A percentile compares a stretch with the other conserved stretches of the same genome.
Conservation (phyloP, 768 basidiomycete species). For the Mycena leptocephala region DNA sequence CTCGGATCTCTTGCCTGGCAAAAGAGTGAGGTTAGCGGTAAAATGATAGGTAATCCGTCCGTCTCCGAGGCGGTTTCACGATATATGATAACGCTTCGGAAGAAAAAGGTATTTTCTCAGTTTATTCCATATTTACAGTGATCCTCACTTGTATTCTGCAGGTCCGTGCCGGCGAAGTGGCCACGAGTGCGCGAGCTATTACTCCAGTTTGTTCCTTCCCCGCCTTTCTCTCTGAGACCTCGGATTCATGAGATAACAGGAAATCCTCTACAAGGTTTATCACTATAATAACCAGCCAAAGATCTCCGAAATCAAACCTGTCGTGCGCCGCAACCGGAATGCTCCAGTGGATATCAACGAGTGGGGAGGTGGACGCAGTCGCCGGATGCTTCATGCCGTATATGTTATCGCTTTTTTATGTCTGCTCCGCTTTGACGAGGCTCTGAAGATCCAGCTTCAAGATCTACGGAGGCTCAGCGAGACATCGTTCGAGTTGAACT, state of each 20-base stretch:
- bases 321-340: slow-evolving; percentile 28
- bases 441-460: slow-evolving; percentile 50
- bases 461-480: slow-evolving; percentile 37
- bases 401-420: slow-evolving; percentile 54
- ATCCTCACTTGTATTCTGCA: background rate
- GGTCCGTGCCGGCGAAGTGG: slow-evolving; percentile 42
- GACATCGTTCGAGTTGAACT: slow-evolving; percentile 33
- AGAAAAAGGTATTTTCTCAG: slow-evolving; percentile 40
- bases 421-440: slow-evolving; percentile 52
- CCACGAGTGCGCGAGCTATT: slow-evolving; percentile 47
- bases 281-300: slow-evolving; percentile 42
- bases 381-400: slow-evolving; percentile 47
- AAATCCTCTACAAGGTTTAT: slow-evolving; percentile 41
- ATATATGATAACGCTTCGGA: slow-evolving; percentile 47
- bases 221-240: background rate
- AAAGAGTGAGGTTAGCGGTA: slow-evolving; percentile 38
- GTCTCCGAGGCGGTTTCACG: slow-evolving; percentile 42
- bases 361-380: slow-evolving; percentile 49
- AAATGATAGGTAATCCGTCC: slow-evolving; percentile 49
- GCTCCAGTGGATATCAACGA: slow-evolving; percentile 28
- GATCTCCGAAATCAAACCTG: slow-evolving; percentile 37
- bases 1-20: slow-evolving; percentile 49
- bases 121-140: background rate
- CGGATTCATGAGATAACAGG: slow-evolving; percentile 32
- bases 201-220: slow-evolving; percentile 38